phyloP scores from a whole-genome alignment of 352 stramenopile genomes.

The Poterioochromonas sp. region DNA sequence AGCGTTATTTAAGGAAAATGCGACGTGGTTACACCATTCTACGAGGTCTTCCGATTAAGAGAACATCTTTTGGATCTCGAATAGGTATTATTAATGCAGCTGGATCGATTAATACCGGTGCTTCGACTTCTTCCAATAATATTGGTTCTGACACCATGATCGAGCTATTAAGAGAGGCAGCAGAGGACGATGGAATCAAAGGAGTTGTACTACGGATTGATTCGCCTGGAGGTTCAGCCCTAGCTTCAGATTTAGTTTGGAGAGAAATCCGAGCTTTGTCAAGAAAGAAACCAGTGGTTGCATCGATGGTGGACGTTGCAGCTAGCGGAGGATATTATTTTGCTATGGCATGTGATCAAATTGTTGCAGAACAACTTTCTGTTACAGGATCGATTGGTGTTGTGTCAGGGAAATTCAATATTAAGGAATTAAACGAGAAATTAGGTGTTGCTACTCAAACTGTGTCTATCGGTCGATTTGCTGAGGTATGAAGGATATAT shows the following conservation, averaged over 20 bases:
- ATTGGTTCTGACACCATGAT: slow-evolving; percentile 28
- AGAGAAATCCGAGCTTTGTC: not conserved
- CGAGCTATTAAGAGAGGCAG: slow-evolving; percentile 14
- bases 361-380: slow-evolving; percentile 41
- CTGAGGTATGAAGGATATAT: not conserved
- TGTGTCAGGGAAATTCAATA: slow-evolving; percentile 38
- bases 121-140: not conserved
- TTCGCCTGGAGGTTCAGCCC: slow-evolving; percentile 41
- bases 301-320: slow-evolving; percentile 37
- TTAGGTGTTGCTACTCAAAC: not conserved
- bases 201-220: slow-evolving; percentile 41
- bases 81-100: slow-evolving; percentile 33
- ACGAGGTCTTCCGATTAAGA: not conserved
- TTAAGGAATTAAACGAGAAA: not conserved
- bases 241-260: slow-evolving; percentile 44
- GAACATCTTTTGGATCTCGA: not conserved
- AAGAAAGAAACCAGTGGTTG: slow-evolving; percentile 13
- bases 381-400: slow-evolving; percentile 46
- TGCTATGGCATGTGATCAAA: slow-evolving; percentile 36
- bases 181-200: slow-evolving; percentile 32
- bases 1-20: not conserved
- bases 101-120: slow-evolving; percentile 30
- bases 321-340: slow-evolving; percentile 45
- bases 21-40: not conserved
- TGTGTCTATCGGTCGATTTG: slow-evolving; percentile 1